Evolutionary conservation across 371 early-diverging fungal genomes (phyloP).

Genomic region (Mycotypha africana): DNA sequence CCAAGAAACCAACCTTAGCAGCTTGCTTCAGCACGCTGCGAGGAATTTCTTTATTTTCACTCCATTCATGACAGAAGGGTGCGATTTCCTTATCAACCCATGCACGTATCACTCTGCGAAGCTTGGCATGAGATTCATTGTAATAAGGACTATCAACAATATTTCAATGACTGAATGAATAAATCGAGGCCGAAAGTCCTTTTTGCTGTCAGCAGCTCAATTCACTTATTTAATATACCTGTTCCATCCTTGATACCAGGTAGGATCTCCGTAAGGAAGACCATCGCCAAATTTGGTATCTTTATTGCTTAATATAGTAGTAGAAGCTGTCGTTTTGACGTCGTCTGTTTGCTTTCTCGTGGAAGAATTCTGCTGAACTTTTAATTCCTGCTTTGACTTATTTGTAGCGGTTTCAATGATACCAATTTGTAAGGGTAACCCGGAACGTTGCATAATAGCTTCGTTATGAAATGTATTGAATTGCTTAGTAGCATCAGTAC

Average conservation of each 20-base stretch:
- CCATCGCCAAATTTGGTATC: not conserved
- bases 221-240: not conserved
- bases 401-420: conserved; percentile 11
- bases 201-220: too few species aligned
- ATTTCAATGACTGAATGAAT: not conserved
- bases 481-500: conserved; percentile 83
- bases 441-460: conserved; percentile 27
- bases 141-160: conserved; percentile 34
- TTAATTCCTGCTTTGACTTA: not conserved
- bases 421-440: conserved; percentile 52
- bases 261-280: conserved; percentile 65
- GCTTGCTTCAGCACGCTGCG: conserved; percentile 46
- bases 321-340: not conserved
- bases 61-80: conserved; percentile 64
- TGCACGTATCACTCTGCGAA: conserved; percentile 44
- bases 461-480: conserved; percentile 81
- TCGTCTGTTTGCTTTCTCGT: not conserved
- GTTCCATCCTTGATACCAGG: conserved; percentile 56
- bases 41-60: conserved; percentile 59
- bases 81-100: conserved; percentile 61
- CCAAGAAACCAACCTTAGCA: conserved; percentile 54
- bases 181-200: not conserved
- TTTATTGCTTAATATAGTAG: not conserved
- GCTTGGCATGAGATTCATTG: conserved; percentile 51
- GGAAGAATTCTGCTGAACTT: not conserved